Conservation (phyloP, 192 early-diverging fungal genomes). For the Dimargaris xerosporica region DNA sequence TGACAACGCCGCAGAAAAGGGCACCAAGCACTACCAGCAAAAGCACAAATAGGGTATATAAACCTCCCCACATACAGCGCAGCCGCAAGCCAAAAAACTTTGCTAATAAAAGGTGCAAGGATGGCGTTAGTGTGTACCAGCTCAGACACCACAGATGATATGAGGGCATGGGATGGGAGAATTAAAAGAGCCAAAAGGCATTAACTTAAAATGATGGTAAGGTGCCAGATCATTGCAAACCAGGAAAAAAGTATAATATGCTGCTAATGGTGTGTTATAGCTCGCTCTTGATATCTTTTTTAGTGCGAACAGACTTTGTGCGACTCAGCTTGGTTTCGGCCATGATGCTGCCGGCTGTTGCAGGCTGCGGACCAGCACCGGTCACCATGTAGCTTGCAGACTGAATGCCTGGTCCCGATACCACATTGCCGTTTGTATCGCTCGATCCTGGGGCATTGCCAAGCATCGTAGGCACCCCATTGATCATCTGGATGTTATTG, state of each 20-base stretch:
- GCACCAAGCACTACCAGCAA: too few species aligned
- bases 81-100: too few species aligned
- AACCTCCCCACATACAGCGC: background rate
- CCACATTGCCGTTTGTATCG: background rate
- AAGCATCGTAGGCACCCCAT: background rate
- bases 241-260: background rate
- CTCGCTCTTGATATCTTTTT: background rate
- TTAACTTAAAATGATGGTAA: background rate
- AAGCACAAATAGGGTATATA: background rate
- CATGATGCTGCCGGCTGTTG: background rate
- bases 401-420: background rate
- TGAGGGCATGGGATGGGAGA: background rate
- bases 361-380: background rate
- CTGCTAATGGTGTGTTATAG: background rate
- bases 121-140: too few species aligned
- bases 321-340: slow-evolving; percentile 7
- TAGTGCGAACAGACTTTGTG: background rate
- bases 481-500: background rate
- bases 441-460: background rate
- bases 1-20: too few species aligned
- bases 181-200: background rate
- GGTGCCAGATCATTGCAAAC: background rate
- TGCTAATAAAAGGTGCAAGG: too few species aligned
- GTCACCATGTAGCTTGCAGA: background rate
- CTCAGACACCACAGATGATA: too few species aligned